Base-by-base conservation (phyloP, 2,329 filamentous ascomycete species). In the Aspergillus hiratsukae region DNA sequence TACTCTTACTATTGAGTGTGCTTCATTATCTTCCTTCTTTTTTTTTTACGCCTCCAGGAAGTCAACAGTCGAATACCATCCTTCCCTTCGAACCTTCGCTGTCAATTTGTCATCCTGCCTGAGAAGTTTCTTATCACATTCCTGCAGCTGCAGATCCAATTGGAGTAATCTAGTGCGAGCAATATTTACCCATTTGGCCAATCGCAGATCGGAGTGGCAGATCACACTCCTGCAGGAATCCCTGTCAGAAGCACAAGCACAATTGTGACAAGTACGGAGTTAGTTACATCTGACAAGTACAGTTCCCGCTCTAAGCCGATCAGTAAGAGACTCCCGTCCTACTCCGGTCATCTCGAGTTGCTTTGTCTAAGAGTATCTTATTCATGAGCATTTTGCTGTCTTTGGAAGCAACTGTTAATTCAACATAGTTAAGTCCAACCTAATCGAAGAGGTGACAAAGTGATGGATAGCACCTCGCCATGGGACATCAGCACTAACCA, bases 41-140 rank as follows among this genome's bases (percentile, higher is more conserved):
- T 37, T 37, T 35, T 35, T 17, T 37, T 10, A 14, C 31, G 4
- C 31, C 40, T 43, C n/a, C 40, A 43, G 3, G 21, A 23, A 19
- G 21, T 43, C 40, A 43, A 19, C 8, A 11, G 17, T 37, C 31
- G 14, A 17, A 17, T 37, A 37, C 17, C 31, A 37, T 37, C 31
- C 14, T 37, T 17, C 31, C 14, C 14, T 14, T 4, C 17, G 14
- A 14, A 17, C 5, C 5, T 5, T 14, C 6, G n/a, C 37, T 29
- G 31, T 61, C 58, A 61, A 23, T 23, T 23, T 23, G 23, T 23
- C 23, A 23, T 52, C 53, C 57, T 48, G 55, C 51, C 49, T 45
- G 48, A 52, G 50, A 54, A 35, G 37, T 53, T 52, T 45, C 59
- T 60, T 52, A 48, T 61, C 59, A 61, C 59, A 60, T 54, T 60